Base-by-base conservation (phyloP, 257 asterid species). In the Galeopsis tetrahit region DNA sequence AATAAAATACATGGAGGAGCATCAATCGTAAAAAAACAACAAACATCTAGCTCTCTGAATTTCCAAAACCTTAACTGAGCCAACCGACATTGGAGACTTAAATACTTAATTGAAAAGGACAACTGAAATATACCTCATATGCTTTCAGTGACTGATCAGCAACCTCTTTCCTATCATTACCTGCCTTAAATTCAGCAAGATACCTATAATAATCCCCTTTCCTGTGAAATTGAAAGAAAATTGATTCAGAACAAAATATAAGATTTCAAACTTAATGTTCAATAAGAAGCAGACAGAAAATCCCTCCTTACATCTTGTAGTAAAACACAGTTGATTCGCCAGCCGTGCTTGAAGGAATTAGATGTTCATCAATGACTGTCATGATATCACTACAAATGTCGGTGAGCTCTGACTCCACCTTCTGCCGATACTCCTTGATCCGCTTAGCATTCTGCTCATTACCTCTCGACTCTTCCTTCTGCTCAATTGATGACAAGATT, bases 271-370 rank as follows among this genome's bases (percentile, higher is more conserved):
- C 35, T 55, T 10, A 14, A 57, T 66, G 10, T 15, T 46, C n/a
- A 36, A 55, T 14, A 10, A 17, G 40, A 51, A 21, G 67, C 13
- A 14, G 35, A 43, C 7, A 28, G 71, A 40, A 58, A 44, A 38
- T 5, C 62, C 5, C 49, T 58, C 60, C 92, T 86, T 77, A 91
- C 96, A 91, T 91, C 81, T 91, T 91, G 81, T 89, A 77, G 85
- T 85, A 91, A 79, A 91, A 91, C 84, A 91, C 97, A 10, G 88
- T 80, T 39, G 96, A 89, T 79, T 91, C 97, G 44, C 96, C 96
- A 49, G 90, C 86, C 0, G 87, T 46, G 80, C 89, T 80, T 0
- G 97, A 78, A n/a, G 97, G 96, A 73, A 89, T 87, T 5, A 91
- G 91, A 86, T 91, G 97, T 73, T 89, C 93, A 77, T 91, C 97